Evolutionary conservation across 1,284 basidiomycete genomes (phyloP), one percentile per base, ranked within the genome.

Genomic region (Sporisorium exsertum): DNA sequence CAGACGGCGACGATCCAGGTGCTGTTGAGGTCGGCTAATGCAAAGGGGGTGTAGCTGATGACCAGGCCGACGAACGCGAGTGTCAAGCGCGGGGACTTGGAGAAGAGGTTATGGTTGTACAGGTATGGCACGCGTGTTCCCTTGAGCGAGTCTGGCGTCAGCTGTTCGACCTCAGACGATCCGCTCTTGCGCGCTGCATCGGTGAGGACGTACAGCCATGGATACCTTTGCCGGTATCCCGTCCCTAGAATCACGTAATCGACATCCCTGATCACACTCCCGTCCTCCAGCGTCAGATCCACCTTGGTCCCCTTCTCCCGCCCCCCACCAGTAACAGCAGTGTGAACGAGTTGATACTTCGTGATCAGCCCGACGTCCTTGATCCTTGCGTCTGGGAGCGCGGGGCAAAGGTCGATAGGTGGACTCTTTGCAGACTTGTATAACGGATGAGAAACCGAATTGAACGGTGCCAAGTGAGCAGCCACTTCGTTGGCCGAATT

Each of bases 401-500:
- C 47, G 18, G 78, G 77, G 42, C 77, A 82, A 51, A 77, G 72
- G 10, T 60, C 63, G 7, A 68, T 57, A 2, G 64, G 59, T 7
- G 64, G 61, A 2, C 51, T 58, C 42, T 75, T 77, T 20, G 60
- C 43, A 43, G 68, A 66, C 20, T 70, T 35, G 45, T 72, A 78
- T 3, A 82, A 70, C 3, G 77, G 79, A n/a, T 68, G 35, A 2
- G 40, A 10, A 13, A 27, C 22, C 18, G 73, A 61, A n/a, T 68
- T 58, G 46, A 76, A 64, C 3, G 68, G 61, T 0, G 79, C 81
- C 3, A 83, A 53, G 49, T 83, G 81, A 2, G 81, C 72, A 2
- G 75, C 76, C 16, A 77, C 79, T 51, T 83, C 81, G 46, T 83
- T 83, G 12, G 78, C 66, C 33, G 59, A 65, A 37, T 82, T 81